phyloP scores from a whole-genome alignment of 768 basidiomycete genomes.

The Auriscalpium vulgare region DNA sequence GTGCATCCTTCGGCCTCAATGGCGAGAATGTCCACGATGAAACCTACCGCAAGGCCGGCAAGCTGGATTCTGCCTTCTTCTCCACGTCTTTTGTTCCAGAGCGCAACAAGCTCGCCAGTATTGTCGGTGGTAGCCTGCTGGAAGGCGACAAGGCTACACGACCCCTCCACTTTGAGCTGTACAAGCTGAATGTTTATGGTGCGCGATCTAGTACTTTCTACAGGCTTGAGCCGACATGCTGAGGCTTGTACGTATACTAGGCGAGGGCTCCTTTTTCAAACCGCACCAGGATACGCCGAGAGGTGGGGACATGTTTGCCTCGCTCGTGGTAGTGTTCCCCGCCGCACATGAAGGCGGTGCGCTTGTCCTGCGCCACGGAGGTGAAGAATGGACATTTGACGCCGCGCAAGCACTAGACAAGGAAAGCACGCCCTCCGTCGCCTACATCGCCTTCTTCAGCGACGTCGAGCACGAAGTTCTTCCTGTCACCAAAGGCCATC shows the following conservation, averaged over 20 bases:
- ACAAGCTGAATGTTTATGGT: slow-evolving; percentile 44
- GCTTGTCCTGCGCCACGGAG: slow-evolving; percentile 28
- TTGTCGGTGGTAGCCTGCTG: slow-evolving; percentile 17
- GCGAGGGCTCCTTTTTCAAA: slow-evolving; percentile 40
- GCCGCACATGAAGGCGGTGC: slow-evolving; percentile 37
- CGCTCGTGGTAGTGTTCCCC: slow-evolving; percentile 42
- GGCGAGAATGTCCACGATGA: slow-evolving; percentile 34
- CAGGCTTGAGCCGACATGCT: too few species aligned
- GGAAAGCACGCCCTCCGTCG: slow-evolving; percentile 15
- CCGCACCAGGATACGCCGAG: slow-evolving; percentile 42
- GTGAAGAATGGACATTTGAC: slow-evolving; percentile 30
- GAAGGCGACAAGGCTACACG: slow-evolving; percentile 14
- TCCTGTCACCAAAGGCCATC: slow-evolving; percentile 32
- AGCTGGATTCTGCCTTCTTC: slow-evolving; percentile 33
- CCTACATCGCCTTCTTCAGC: slow-evolving; percentile 27
- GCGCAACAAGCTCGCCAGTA: slow-evolving; percentile 21
- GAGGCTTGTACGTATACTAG: slow-evolving; percentile 13
- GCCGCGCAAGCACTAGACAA: slow-evolving; percentile 21
- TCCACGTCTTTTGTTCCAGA: slow-evolving; percentile 24
- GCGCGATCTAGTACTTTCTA: not conserved
- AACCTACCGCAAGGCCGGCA: slow-evolving; percentile 37
- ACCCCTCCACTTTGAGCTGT: slow-evolving; percentile 27
- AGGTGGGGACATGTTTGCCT: slow-evolving; percentile 38
- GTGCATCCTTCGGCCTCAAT: slow-evolving; percentile 32
- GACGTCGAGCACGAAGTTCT: slow-evolving; percentile 40